Base-by-base conservation (phyloP, 345 rosid species). In the Lepidium sativum region DNA sequence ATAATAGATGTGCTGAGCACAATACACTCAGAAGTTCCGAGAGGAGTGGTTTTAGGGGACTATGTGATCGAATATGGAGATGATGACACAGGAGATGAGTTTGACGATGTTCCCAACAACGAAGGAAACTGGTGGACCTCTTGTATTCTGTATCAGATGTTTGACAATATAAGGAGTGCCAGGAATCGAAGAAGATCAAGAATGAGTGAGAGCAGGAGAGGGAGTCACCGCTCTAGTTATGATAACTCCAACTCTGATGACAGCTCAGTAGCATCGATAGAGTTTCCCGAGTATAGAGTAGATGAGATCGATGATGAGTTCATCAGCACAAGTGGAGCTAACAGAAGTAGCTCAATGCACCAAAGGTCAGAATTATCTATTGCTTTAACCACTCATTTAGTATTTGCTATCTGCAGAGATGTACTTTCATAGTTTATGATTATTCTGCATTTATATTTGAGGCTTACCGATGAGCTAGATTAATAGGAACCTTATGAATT, bases 41-140 rank as follows among this genome's bases (percentile, higher is more conserved):
- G 92, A 1, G 97, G 96, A 3, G 96, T 90, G 35, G 96, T 94
- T 75, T 76, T 94, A 76, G 97, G 99, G 25, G 99, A 94, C 69
- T 94, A 94, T 78, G 96, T 90, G 68, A 94, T 94, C 21, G 99
- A 94, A 63, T 90, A 90, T 55, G 99, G 97, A 31, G 96, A 86
- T 67, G 89, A 90, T 70, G 97, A 86, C 3, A 82, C 86, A 15
- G 94, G 81, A 34, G 95, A 94, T 71, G 99, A 94, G 37, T 86
- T 83, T 71, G 99, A 94, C 41, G 92, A 86, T 80, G 87, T 88
- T 63, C 86, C 82, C 23, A 77, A 82, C 32, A 84, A 82, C 53
- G 95, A 83, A 44, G 83, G 96, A 34, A 90, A 78, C 70, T 88
- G 96, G 99, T 90, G 96, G 97, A 90, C 96, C 2, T 94, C 99